A percentile compares a stretch with the other conserved stretches of the same genome.
Evolutionary conservation across 306 rosid genomes (phyloP).

Genomic region (Echinosophora koreensis): DNA sequence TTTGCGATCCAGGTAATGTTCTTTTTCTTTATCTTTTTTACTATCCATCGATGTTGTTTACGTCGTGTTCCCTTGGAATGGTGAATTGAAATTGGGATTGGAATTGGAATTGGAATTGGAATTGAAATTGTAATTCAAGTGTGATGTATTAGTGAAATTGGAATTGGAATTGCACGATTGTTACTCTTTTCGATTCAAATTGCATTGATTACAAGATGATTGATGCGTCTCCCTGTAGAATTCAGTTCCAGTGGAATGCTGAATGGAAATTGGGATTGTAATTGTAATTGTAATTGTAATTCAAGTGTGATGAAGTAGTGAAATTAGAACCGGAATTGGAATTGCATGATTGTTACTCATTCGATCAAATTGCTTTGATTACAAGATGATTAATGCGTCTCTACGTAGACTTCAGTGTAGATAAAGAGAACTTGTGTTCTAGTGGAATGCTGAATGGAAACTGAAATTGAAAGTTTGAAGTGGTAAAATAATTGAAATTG

Average conservation of each 20-base stretch:
- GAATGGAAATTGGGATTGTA: background rate
- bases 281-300: too few species aligned
- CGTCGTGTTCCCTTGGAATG: background rate
- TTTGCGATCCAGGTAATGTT: constrained; percentile 66
- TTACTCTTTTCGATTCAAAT: background rate
- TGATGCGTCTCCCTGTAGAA: background rate
- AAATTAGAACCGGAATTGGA: background rate
- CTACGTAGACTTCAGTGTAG: constrained; percentile 26
- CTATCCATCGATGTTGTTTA: constrained; percentile 16
- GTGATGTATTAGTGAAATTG: background rate
- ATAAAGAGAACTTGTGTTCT: constrained; percentile 55
- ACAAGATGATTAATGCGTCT: background rate
- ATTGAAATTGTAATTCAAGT: too few species aligned
- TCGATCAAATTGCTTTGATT: background rate
- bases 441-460: background rate
- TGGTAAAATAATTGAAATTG: background rate
- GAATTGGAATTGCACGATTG: background rate
- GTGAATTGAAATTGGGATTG: background rate
- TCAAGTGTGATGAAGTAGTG: background rate
- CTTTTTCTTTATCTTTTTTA: background rate
- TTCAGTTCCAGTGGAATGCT: too few species aligned
- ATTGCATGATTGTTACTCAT: background rate
- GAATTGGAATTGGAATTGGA: background rate
- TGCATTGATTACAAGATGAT: background rate
- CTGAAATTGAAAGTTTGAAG: background rate